Percentiles rank a stretch among this genome's conserved stretches.
Conservation (phyloP, 2,329 filamentous ascomycete genomes). For the Botrytis elliptica region DNA sequence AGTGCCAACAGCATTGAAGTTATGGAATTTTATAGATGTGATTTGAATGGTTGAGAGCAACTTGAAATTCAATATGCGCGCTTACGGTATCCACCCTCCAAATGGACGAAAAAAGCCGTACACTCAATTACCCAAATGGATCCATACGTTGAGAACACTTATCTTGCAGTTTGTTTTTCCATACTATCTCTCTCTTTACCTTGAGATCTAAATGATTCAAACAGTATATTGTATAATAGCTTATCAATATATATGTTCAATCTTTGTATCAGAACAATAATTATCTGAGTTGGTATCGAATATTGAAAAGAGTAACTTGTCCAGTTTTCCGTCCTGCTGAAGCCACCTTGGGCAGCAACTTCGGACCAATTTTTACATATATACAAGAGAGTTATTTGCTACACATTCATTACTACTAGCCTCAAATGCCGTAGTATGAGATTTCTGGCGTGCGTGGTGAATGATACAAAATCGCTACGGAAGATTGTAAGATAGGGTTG, state of each 20-base stretch:
- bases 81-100: neutral
- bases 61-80: neutral
- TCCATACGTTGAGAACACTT: neutral
- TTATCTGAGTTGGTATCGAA: neutral
- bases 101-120: neutral
- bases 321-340: neutral
- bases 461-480: neutral
- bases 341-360: neutral
- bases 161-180: neutral
- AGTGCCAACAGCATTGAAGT: neutral
- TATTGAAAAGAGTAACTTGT: neutral
- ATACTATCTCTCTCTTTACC: neutral
- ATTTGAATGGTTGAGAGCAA: neutral
- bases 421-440: neutral
- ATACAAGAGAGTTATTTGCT: neutral
- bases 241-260: neutral
- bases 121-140: neutral
- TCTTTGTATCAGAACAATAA: neutral
- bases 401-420: neutral
- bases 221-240: neutral
- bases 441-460: neutral
- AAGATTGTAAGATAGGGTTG: neutral
- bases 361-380: neutral
- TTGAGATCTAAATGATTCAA: neutral
- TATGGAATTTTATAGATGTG: neutral